Base-by-base conservation (phyloP, 1,284 basidiomycete species). In the Trichosporon asahii region DNA sequence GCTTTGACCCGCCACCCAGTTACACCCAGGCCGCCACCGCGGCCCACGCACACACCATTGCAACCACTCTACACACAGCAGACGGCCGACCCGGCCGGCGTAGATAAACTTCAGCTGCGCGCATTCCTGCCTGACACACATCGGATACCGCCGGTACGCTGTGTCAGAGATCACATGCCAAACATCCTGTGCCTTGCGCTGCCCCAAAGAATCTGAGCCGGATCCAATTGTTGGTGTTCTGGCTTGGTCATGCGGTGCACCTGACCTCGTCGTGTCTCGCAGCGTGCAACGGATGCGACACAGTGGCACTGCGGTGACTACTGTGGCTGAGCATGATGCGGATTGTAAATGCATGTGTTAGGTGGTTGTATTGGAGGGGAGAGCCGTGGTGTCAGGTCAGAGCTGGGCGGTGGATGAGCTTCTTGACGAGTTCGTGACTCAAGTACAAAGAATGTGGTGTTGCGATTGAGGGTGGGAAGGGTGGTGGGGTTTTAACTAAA, bases 381-480 rank as follows among this genome's bases (percentile, higher is more conserved):
- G 49, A 53, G 49, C 25, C 49, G 49, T 25, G 11, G 49, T 25
- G 49, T 25, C 21, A 53, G 49, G 25, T 18, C 31, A 33, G 31
- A 33, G 46, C 18, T 3, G 23, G 8, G 49, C 9, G 5, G 49
- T 3, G 23, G 8, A 21, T 11, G 5, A 21, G 49, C 49, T 53
- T 11, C 49, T 23, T 53, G 15, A 53, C 49, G 49, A 53, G 49
- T 53, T 53, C 49, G 49, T 25, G 49, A 53, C 49, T 53, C 49
- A 9, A 53, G 49, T 53, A 53, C 49, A 53, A 53, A 53, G 49
- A 53, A 53, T 53, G 49, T 53, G 49, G 49, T 53, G 49, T 53
- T 53, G 49, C 49, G 49, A 53, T 53, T 31, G 31, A 31, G 31
- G 3, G 31, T 31, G 31, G n/a, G 31, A 31, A 31, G 31, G 31